Percentiles rank a stretch among this genome's conserved stretches.
phyloP scores from a whole-genome alignment of 2,329 filamentous ascomycete genomes.

The Periconia macrospinosa region DNA sequence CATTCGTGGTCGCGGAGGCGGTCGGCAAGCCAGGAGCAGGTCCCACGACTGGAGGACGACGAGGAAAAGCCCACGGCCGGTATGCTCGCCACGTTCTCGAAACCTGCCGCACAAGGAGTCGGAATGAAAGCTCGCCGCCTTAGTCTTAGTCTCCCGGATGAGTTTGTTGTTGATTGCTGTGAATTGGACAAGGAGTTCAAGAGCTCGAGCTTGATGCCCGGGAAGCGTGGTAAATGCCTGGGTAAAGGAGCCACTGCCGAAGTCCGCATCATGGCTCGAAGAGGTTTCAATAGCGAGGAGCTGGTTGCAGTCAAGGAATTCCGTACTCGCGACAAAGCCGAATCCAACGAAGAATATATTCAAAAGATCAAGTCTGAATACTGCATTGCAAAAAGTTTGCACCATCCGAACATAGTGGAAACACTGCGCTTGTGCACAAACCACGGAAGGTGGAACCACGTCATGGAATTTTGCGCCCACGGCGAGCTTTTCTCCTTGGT shows the following conservation, averaged over 20 bases:
- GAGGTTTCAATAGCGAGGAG: slow-evolving; percentile 65
- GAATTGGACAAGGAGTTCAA: slow-evolving; percentile 72
- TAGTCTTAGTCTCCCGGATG: slow-evolving; percentile 72
- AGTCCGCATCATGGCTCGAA: slow-evolving; percentile 77
- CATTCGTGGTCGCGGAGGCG: slow-evolving; percentile 32
- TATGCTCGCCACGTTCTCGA: slow-evolving; percentile 40
- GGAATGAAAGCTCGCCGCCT: slow-evolving; percentile 78
- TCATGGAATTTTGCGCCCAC: slow-evolving; percentile 88
- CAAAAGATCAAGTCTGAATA: slow-evolving; percentile 92
- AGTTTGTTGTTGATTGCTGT: slow-evolving; percentile 71
- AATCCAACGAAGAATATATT: slow-evolving; percentile 74
- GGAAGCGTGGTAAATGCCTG: slow-evolving; percentile 72
- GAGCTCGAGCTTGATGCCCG: slow-evolving; percentile 66
- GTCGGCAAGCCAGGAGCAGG: slow-evolving; percentile 41
- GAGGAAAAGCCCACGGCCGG: slow-evolving; percentile 35
- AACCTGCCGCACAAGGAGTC: slow-evolving; percentile 65
- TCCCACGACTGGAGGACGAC: slow-evolving; percentile 23
- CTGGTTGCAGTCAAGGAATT: slow-evolving; percentile 89
- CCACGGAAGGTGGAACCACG: slow-evolving; percentile 79
- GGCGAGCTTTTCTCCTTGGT: slow-evolving; percentile 80
- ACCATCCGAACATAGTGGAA: slow-evolving; percentile 86
- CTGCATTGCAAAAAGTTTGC: slow-evolving; percentile 80
- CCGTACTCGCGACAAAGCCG: slow-evolving; percentile 68
- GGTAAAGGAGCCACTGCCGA: slow-evolving; percentile 83
- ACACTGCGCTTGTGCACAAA: slow-evolving; percentile 75